Conservation (phyloP, 768 basidiomycete genomes). For the Holtermannia corniformis region DNA sequence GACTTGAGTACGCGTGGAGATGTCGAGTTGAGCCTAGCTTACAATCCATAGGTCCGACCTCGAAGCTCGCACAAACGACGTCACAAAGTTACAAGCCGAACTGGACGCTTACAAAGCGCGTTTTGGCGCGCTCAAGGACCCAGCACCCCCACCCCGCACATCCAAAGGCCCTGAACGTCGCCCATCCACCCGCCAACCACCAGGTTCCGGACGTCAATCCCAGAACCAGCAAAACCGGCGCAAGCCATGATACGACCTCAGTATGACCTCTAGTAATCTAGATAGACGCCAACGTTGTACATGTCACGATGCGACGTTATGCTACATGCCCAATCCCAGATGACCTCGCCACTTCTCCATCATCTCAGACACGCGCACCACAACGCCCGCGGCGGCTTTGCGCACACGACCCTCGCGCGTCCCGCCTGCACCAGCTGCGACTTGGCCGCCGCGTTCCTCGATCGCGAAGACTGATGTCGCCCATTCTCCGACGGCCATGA, state of each 20-base stretch:
- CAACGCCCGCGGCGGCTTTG: constrained; percentile 65
- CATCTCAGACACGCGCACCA: constrained; percentile 69
- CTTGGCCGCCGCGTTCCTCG: constrained; percentile 56
- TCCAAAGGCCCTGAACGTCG: too few relatives aligned
- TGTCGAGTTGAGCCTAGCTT: background rate
- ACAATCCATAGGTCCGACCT: constrained; percentile 19
- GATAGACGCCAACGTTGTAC: too few relatives aligned
- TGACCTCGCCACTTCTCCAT: constrained; percentile 58
- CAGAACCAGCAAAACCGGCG: too few relatives aligned
- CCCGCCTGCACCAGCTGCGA: constrained; percentile 59
- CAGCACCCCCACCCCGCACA: too few relatives aligned
- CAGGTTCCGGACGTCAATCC: too few relatives aligned
- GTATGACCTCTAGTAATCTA: too few relatives aligned
- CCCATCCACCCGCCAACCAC: too few relatives aligned
- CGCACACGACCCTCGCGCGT: constrained; percentile 49
- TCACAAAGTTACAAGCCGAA: constrained; percentile 15
- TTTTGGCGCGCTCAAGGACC: background rate
- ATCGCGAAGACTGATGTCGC: constrained; percentile 55
- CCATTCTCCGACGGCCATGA: constrained; percentile 74
- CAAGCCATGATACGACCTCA: too few relatives aligned
- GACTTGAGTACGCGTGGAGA: constrained; percentile 21
- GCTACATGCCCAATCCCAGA: constrained; percentile 45
- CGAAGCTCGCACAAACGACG: constrained; percentile 15
- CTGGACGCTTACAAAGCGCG: constrained; percentile 8
- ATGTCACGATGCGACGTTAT: too few relatives aligned